phyloP scores from a whole-genome alignment of 768 basidiomycete genomes.

The Agrocybe pediades region DNA sequence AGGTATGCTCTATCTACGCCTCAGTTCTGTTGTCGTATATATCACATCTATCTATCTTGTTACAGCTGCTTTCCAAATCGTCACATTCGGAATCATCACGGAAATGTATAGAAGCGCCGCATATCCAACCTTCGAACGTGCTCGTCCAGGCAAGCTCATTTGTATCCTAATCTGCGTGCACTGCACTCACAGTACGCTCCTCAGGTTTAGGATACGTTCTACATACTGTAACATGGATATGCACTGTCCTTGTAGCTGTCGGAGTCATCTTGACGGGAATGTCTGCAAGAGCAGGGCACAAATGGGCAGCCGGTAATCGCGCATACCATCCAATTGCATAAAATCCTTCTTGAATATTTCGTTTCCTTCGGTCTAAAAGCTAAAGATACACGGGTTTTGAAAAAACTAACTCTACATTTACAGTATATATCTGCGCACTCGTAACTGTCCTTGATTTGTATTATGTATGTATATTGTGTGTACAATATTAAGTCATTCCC shows the following conservation, averaged over 20 bases:
- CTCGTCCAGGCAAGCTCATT: slow-evolving; percentile 55
- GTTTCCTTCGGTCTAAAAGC: too few species aligned
- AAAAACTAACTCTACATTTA: background rate
- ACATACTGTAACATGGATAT: slow-evolving; percentile 63
- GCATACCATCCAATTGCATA: slow-evolving; percentile 49
- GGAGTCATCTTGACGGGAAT: slow-evolving; percentile 66
- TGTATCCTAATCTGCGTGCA: background rate
- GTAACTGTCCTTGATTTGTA: background rate
- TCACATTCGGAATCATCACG: slow-evolving; percentile 65
- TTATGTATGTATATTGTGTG: background rate
- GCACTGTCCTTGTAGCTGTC: slow-evolving; percentile 49
- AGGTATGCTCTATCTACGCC: slow-evolving; percentile 37
- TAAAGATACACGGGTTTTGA: background rate
- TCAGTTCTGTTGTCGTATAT: background rate
- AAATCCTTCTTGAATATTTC: background rate
- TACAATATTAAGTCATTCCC: slow-evolving; percentile 49
- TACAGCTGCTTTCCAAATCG: slow-evolving; percentile 59
- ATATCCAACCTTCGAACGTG: slow-evolving; percentile 55
- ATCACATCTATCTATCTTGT: background rate
- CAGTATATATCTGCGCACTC: background rate
- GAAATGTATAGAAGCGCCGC: slow-evolving; percentile 51
- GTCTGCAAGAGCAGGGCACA: slow-evolving; percentile 59
- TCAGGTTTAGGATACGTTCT: slow-evolving; percentile 63
- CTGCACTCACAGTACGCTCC: background rate
- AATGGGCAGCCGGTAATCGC: slow-evolving; percentile 79